phyloP scores from a whole-genome alignment of 148 eudicot genomes.

The Agrostemma githago region DNA sequence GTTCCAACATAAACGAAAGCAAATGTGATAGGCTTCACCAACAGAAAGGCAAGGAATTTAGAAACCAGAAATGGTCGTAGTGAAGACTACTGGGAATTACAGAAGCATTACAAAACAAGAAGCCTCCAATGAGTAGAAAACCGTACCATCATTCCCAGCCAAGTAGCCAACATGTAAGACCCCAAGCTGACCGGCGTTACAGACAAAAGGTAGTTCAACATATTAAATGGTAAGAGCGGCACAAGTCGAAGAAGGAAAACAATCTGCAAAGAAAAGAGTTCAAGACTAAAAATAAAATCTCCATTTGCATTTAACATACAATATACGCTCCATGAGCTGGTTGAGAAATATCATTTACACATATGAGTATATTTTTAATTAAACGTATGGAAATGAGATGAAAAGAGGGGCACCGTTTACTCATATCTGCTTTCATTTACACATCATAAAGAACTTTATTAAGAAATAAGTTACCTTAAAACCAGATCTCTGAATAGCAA shows the following conservation, averaged over 20 bases:
- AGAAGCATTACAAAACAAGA: constrained; percentile 1
- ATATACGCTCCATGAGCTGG: not conserved
- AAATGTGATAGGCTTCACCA: constrained; percentile 80
- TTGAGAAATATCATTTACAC: no score
- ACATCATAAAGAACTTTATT: not conserved
- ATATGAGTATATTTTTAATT: no score
- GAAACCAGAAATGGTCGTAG: not conserved
- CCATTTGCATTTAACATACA: not conserved
- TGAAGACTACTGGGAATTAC: not conserved
- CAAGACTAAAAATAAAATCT: not conserved
- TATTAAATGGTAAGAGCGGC: constrained; percentile 90
- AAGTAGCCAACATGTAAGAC: constrained; percentile 76
- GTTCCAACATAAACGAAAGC: constrained; percentile 90
- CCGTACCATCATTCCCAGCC: constrained; percentile 98
- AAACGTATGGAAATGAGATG: no score
- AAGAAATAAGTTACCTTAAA: constrained; percentile 34
- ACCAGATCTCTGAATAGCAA: constrained; percentile 46
- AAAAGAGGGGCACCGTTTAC: no score
- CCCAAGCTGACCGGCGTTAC: constrained; percentile 78
- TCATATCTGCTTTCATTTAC: no score
- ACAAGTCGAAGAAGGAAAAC: constrained; percentile 89
- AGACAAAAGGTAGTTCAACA: constrained; percentile 91
- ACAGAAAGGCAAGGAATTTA: not conserved
- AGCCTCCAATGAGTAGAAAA: constrained; percentile 6
- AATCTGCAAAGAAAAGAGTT: constrained; percentile 44